Evolutionary conservation across 495 filamentous ascomycete genomes (phyloP), one percentile per base, ranked within the genome.

Genomic region (Chaetomium tenue): DNA sequence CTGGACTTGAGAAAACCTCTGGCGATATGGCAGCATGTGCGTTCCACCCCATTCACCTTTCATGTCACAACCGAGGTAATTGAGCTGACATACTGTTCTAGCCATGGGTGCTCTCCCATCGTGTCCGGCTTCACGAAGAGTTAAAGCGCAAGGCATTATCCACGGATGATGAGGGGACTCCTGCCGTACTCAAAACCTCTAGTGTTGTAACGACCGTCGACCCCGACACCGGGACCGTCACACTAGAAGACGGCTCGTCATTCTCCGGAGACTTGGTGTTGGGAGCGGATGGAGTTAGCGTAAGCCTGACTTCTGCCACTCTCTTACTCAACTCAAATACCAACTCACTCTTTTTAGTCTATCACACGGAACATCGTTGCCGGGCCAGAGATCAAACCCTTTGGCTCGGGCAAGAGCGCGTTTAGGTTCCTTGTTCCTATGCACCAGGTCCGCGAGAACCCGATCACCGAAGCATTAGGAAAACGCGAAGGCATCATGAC

Each of bases 391-490:
- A 52, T 66, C 40, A 44, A 53, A 5, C 62, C 62, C 1, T 64
- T 58, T 26, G 54, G 46, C 0, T 64, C 77, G 9, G 84, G 85
- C 30, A 83, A 80, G 63, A 81, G 75, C 55, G 85, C 85, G 11
- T 88, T 85, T 71, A 77, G 86, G n/a, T 87, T 88, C 69, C 67
- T 86, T 11, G 72, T 87, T 0, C 69, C 75, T 2, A 75, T 76
- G 2, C 68, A 82, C 44, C 70, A 71, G 20, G 78, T 81, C 1
- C 68, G 72, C 0, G 75, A 75, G 26, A 82, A 86, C 62, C 76
- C 80, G 0, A 73, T 74, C 20, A 83, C 81, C 0, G 70, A 68
- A 18, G 68, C 69, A 1, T 68, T 80, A 15, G 76, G 73, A 2
- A 46, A 76, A 23, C 69, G 75, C 25, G 60, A 71, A 16, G 78